Evolutionary conservation across 495 filamentous ascomycete genomes (phyloP).

Genomic region (Penicilliopsis zonata): DNA sequence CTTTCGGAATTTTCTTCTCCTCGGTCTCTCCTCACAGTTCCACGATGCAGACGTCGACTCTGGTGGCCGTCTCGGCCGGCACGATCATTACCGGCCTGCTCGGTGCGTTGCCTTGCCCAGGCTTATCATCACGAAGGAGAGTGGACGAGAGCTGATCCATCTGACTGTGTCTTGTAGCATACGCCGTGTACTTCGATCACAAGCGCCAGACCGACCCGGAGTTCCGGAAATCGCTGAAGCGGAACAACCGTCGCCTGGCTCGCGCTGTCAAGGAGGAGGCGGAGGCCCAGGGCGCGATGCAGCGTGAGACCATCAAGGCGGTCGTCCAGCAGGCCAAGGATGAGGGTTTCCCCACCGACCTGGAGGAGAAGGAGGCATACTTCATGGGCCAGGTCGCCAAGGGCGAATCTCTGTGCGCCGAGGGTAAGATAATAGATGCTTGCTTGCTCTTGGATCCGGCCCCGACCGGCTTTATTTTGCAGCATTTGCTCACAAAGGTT

Average conservation of each 20-base stretch:
- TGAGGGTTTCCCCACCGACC: slow-evolving; percentile 80
- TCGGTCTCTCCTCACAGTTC: slow-evolving; percentile 12
- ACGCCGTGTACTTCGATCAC: slow-evolving; percentile 94
- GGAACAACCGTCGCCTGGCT: slow-evolving; percentile 65
- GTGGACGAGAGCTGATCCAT: slow-evolving; percentile 3
- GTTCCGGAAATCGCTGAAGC: slow-evolving; percentile 76
- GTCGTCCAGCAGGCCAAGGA: slow-evolving; percentile 68
- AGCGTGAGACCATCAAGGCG: slow-evolving; percentile 58
- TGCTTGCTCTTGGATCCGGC: too few species aligned
- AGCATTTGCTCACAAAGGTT: background rate
- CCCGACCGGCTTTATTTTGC: too few species aligned
- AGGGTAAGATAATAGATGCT: slow-evolving; percentile 37
- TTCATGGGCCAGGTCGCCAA: slow-evolving; percentile 90
- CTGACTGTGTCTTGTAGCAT: slow-evolving; percentile 33
- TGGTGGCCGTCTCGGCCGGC: slow-evolving; percentile 62
- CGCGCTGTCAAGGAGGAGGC: slow-evolving; percentile 67
- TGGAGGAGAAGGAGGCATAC: slow-evolving; percentile 84
- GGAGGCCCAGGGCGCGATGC: slow-evolving; percentile 50
- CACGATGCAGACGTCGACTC: slow-evolving; percentile 53
- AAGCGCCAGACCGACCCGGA: slow-evolving; percentile 74
- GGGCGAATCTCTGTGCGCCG: slow-evolving; percentile 65
- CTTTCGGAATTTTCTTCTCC: slow-evolving; percentile 4
- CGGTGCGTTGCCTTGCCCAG: slow-evolving; percentile 37
- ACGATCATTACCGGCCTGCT: slow-evolving; percentile 63
- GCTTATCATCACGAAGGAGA: background rate